Percentiles rank a stretch among this genome's conserved stretches.
Conservation (phyloP, 192 early-diverging fungal genomes). For the Lunasporangiospora selenospora region DNA sequence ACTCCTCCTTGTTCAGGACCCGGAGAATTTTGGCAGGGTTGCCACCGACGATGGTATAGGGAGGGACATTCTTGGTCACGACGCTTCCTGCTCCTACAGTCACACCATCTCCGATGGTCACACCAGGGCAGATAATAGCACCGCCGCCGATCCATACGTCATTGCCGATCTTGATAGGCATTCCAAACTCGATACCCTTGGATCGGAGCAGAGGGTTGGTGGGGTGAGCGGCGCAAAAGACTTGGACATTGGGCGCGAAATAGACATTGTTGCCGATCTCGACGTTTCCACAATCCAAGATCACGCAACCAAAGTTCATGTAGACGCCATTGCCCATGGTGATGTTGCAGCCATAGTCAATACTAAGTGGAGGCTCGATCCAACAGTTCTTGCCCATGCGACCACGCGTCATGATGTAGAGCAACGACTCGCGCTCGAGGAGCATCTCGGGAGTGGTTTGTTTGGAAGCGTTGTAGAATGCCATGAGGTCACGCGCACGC, state of each 20-base stretch:
- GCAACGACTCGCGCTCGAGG: slow-evolving; percentile 23
- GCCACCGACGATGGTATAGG: slow-evolving; percentile 80
- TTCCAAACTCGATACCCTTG: slow-evolving; percentile 49
- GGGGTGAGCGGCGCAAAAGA: slow-evolving; percentile 81
- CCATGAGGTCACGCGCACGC: slow-evolving; percentile 24
- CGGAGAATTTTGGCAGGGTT: slow-evolving; percentile 86
- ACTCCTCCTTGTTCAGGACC: slow-evolving; percentile 32
- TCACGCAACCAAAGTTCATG: slow-evolving; percentile 75
- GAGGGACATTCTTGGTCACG: slow-evolving; percentile 88
- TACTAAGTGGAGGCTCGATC: slow-evolving; percentile 73
- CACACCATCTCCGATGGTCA: slow-evolving; percentile 84
- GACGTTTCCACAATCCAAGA: slow-evolving; percentile 80
- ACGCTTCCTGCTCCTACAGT: slow-evolving; percentile 84
- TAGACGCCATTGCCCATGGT: slow-evolving; percentile 76
- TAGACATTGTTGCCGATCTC: slow-evolving; percentile 76
- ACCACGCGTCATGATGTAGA: slow-evolving; percentile 49
- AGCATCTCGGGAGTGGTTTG: slow-evolving; percentile 13
- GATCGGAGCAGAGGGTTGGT: slow-evolving; percentile 59
- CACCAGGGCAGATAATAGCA: slow-evolving; percentile 80
- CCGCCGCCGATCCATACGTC: slow-evolving; percentile 91
- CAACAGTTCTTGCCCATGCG: slow-evolving; percentile 56
- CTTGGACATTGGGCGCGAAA: slow-evolving; percentile 80
- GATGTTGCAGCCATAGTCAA: slow-evolving; percentile 86
- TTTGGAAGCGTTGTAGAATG: slow-evolving; percentile 22
- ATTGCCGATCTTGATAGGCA: slow-evolving; percentile 76